These are phyloP conservation scores for Tetrahymena malaccensis DNA, from an alignment of 73 alveolate genomes.

Conservation along the genomic window DNA sequence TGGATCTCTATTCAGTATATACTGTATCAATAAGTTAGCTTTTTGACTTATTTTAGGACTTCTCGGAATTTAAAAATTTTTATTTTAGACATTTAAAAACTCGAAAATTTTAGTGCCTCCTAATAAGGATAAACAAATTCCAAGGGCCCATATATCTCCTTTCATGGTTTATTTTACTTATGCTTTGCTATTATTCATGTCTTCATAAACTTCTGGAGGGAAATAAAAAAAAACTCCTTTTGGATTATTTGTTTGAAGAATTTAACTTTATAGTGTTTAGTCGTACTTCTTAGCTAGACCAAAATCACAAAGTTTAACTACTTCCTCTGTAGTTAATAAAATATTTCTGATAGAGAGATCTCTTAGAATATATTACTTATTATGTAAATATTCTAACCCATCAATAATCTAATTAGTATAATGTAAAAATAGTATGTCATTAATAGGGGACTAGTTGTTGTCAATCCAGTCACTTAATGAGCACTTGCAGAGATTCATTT, in stretches of 20 bases:
- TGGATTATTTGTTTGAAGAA: not conserved
- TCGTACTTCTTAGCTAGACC: not conserved
- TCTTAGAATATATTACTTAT: not conserved
- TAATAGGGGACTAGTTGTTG: not conserved
- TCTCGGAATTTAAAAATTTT: not conserved
- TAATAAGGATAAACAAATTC: not conserved
- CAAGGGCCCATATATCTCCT: not conserved
- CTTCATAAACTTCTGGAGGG: not conserved
- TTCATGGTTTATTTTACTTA: not conserved
- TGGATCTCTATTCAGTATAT: not conserved
- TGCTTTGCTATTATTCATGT: not conserved
- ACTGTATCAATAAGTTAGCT: not conserved
- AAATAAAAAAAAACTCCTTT: not conserved
- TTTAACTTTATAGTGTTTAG: not conserved
- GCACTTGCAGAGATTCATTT: not conserved
- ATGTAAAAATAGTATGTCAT: not conserved
- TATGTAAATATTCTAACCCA: not conserved
- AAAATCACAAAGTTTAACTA: not conserved
- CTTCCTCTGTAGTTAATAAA: not conserved
- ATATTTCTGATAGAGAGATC: not conserved
- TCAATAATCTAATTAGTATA: not conserved
- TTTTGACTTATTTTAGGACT: not conserved
- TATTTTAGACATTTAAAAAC: not conserved
- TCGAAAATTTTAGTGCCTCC: not conserved
- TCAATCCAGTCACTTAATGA: not conserved